These are phyloP conservation scores for Diaporthe capsici DNA, from an alignment of 2,329 filamentous ascomycete species.

Conservation along the genomic window DNA sequence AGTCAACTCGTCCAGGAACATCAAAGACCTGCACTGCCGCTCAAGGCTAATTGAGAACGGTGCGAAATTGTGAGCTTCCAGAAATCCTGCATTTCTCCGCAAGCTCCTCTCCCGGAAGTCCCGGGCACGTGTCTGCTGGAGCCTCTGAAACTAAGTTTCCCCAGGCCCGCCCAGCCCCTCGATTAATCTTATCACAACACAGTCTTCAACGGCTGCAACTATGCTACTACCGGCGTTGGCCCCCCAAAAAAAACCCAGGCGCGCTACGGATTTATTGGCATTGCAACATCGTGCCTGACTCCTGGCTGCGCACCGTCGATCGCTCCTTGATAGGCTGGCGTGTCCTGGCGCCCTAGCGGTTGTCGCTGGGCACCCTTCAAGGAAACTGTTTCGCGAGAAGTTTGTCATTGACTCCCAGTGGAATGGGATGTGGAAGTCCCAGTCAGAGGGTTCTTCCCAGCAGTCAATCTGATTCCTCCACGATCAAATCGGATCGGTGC, in stretches of 20 bases:
- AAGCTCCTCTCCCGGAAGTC: conserved; percentile 32
- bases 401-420: neutral
- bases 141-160: conserved; percentile 32
- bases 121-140: conserved; percentile 36
- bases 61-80: conserved; percentile 31
- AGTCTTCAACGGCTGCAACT: conserved; percentile 27
- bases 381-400: neutral
- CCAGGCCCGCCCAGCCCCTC: conserved; percentile 36
- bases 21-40: conserved; percentile 2
- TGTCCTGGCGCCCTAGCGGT: neutral
- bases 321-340: neutral
- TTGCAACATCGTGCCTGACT: conserved; percentile 16
- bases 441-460: neutral
- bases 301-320: neutral
- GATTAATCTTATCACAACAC: conserved; percentile 27
- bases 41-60: conserved; percentile 4
- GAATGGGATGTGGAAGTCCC: neutral
- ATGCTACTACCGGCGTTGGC: neutral
- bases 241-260: neutral
- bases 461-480: neutral
- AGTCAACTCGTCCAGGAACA: conserved; percentile 9
- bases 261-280: neutral
- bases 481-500: conserved; percentile 29
- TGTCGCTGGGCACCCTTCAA: neutral
- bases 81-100: conserved; percentile 27